Conservation (phyloP, 1,284 basidiomycete genomes). For the Austropuccinia psidii region DNA sequence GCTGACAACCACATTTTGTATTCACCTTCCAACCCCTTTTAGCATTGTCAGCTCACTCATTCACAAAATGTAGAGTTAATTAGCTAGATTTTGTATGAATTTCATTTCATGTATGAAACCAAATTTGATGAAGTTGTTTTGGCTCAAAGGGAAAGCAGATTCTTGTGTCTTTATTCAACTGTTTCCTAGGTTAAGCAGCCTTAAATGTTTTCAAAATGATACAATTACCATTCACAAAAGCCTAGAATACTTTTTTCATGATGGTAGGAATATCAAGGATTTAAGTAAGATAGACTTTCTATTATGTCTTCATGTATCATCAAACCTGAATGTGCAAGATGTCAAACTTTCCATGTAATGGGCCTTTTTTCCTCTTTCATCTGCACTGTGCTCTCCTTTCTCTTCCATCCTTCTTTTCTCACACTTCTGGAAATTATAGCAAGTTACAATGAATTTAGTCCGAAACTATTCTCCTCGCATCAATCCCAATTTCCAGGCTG, state of each 20-base stretch:
- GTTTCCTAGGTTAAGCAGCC: slow-evolving; percentile 62
- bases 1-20: too few species aligned
- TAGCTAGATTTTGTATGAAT: slow-evolving; percentile 63
- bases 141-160: slow-evolving; percentile 64
- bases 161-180: slow-evolving; percentile 67
- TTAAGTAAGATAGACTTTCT: slow-evolving; percentile 60
- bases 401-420: slow-evolving; percentile 34
- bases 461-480: slow-evolving; percentile 78
- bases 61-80: background rate
- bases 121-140: slow-evolving; percentile 66
- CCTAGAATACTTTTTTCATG: slow-evolving; percentile 59
- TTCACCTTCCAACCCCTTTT: too few species aligned
- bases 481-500: slow-evolving; percentile 60
- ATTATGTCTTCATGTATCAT: background rate
- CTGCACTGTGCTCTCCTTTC: background rate
- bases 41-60: background rate
- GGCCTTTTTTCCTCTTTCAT: background rate
- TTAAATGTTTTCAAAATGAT: slow-evolving; percentile 48
- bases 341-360: background rate
- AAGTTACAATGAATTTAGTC: slow-evolving; percentile 78
- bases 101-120: slow-evolving; percentile 62
- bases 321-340: background rate
- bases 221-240: slow-evolving; percentile 59
- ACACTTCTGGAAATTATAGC: slow-evolving; percentile 51
- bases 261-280: slow-evolving; percentile 59